Conservation (phyloP, 345 rosid species). For the Populus euphratica region DNA sequence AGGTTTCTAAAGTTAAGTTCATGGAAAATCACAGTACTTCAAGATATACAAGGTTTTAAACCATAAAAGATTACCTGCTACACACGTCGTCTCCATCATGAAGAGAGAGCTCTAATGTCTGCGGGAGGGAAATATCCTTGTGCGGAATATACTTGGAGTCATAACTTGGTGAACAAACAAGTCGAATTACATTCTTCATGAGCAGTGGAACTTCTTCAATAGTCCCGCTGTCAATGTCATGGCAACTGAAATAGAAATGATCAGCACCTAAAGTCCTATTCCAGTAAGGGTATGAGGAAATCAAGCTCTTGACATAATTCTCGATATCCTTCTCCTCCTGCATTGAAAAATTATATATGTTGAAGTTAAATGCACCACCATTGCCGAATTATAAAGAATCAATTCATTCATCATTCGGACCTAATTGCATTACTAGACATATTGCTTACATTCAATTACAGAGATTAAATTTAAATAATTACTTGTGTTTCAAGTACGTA, state of each 20-base stretch:
- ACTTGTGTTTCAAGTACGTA: not conserved
- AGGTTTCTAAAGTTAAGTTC: not conserved
- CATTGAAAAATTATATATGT: not conserved
- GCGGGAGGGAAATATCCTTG: slow-evolving; percentile 93
- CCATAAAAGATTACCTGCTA: slow-evolving; percentile 53
- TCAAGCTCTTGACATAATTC: slow-evolving; percentile 65
- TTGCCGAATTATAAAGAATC: no score
- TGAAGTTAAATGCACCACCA: no score
- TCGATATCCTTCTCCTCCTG: slow-evolving; percentile 36
- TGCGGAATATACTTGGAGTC: slow-evolving; percentile 93
- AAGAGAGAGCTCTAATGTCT: slow-evolving; percentile 86
- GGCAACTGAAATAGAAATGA: slow-evolving; percentile 96
- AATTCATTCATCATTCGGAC: no score
- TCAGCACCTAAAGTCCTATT: slow-evolving; percentile 94
- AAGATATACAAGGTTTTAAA: not conserved
- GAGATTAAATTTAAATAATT: not conserved
- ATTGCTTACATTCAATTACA: not conserved
- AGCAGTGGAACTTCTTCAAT: slow-evolving; percentile 76
- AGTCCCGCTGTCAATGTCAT: slow-evolving; percentile 90
- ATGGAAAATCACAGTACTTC: not conserved
- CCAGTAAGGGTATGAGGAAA: slow-evolving; percentile 83
- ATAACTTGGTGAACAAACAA: slow-evolving; percentile 95
- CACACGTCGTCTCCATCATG: slow-evolving; percentile 84
- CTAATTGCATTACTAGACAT: no score
- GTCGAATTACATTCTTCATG: slow-evolving; percentile 85